Base-by-base conservation (phyloP, 1,139 yeast species). In the Pichia norvegensis region DNA sequence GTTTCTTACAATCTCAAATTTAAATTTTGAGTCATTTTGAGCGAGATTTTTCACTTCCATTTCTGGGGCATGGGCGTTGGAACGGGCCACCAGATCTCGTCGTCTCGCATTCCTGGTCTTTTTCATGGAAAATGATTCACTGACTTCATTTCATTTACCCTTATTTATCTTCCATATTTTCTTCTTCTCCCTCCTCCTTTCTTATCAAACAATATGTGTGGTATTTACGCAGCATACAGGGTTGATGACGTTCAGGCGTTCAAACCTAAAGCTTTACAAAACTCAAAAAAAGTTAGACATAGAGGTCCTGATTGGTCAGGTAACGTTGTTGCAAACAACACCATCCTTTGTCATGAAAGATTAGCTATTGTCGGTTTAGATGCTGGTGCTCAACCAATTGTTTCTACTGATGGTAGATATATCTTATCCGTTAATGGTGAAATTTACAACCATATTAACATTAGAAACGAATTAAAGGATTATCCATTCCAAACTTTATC, bases 241-340 rank as follows among this genome's bases (percentile, higher is more conserved):
- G 90, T 85, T 63, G 84, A 81, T 43, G 85, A 87, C 55, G 80
- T 85, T 51, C 81, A 83, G 59, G 70, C 74, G 49, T 92, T 86
- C 76, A 92, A 90, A 69, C 77, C 82, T 49, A 81, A 81, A 64
- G 97, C 97, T 42, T 74, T 92, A 55, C 94, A 86, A 65, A 76
- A 86, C 64, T 78, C 97, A 54, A 90, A 88, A 69, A 77, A 88
- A 68, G 83, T 90, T 65, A 84, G 98, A 72, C 98, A 92, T 69
- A 84, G 98, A 70, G 98, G 98, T 59, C 98, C 98, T 56, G 98
- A 92, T 70, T 92, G 98, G 98, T 79, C 90, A 41, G 98, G 98
- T 62, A 88, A 87, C 79, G 67, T 77, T 55, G 72, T 77, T 55
- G 79, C 81, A 62, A 86, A 87, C 78, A 67, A 73, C 55, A 86